Base-by-base conservation (phyloP, 495 filamentous ascomycete genomes). In the Gamarada debralockiae region DNA sequence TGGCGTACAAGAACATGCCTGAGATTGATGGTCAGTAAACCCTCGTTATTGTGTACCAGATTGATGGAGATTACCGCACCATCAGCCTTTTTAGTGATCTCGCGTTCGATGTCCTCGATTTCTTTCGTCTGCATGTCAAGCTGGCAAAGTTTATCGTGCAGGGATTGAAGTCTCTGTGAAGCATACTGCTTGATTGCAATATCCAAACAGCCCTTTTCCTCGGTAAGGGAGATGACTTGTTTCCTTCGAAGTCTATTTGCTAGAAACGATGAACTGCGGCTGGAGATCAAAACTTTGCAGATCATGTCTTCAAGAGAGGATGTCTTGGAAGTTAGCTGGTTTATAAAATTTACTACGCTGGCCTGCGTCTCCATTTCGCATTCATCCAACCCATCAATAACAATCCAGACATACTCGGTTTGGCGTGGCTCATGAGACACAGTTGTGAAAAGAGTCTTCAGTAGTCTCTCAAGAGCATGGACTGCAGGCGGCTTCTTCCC, bases 381-480 rank as follows among this genome's bases (percentile, higher is more conserved):
- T 17, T 70, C 67, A 44, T 68, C 64, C 44, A 68, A 23, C 0
- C 64, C 65, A 48, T 68, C 65, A 0, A 68, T 23, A 24, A 68
- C 22, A 10, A 67, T 24, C 14, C 55, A 43, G 9, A 68, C 52
- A 15, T 51, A 45, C 12, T 29, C 24, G 7, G 3, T 33, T 25
- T 59, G 24, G 22, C 17, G 31, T 22, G 58, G 53, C 25, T 55
- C 51, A 31, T 38, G 25, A 0, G 59, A 47, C 8, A 57, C 14
- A 10, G 38, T 42, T 17, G 43, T 34, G 33, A 50, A n/a, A 7
- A 58, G 23, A 12, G 44, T 47, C 13, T 38, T 45, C 4, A 65
- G 17, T 13, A 69, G 54, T 27, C 58, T 41, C 20, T 66, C 63
- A 8, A 69, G 47, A 9, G 43, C 15, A 3, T 9, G 17, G n/a